Percentiles rank a stretch among this genome's conserved stretches.
phyloP scores from a whole-genome alignment of 306 rosid species.

The Vicia faba region DNA sequence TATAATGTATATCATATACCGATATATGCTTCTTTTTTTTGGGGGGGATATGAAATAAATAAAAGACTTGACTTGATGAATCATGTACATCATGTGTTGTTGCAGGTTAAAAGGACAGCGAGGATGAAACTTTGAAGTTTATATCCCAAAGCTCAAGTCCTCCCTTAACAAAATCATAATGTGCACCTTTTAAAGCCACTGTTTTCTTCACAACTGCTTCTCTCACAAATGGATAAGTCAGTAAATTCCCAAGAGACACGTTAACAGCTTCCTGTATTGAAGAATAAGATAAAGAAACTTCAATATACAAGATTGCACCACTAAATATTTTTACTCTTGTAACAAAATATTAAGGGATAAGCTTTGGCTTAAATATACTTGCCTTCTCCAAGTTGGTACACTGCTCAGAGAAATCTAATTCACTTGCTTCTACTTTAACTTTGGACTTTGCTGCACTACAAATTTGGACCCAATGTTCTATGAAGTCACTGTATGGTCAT shows the following conservation, averaged over 20 bases:
- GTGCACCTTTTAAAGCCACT: constrained; percentile 72
- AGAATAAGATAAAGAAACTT: not conserved
- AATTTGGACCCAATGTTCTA: constrained; percentile 89
- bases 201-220: constrained; percentile 57
- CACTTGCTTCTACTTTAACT: constrained; percentile 43
- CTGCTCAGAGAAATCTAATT: constrained; percentile 57
- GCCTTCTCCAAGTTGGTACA: constrained; percentile 88
- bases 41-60: not conserved
- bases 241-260: constrained; percentile 75
- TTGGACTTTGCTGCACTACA: constrained; percentile 67
- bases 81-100: not conserved
- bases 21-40: not conserved
- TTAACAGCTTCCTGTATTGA: constrained; percentile 85
- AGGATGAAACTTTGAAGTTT: constrained; percentile 54
- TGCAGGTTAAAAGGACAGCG: constrained; percentile 35
- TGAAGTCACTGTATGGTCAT: constrained; percentile 67
- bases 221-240: constrained; percentile 85
- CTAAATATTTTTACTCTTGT: too few relatives aligned
- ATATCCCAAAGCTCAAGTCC: constrained; percentile 78
- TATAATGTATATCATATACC: not conserved
- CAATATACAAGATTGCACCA: too few relatives aligned
- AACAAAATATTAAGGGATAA: too few relatives aligned
- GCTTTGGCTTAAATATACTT: not conserved
- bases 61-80: not conserved
- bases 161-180: constrained; percentile 77